phyloP scores from a whole-genome alignment of 768 basidiomycete species.

The Psilocybe subaeruginosa region DNA sequence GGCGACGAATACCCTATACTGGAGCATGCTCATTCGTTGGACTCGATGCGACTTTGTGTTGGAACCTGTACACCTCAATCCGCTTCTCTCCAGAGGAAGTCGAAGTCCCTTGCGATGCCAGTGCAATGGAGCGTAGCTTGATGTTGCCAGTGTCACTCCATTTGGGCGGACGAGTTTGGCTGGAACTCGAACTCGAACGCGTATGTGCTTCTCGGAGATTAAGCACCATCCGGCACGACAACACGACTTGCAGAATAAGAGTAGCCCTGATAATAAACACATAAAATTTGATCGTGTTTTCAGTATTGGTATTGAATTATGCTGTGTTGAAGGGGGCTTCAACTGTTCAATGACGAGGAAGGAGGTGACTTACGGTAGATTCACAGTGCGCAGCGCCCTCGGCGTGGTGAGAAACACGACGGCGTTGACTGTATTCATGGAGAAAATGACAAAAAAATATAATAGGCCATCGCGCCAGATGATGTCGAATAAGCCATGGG shows the following conservation, averaged over 20 bases:
- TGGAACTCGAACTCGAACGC: neutral
- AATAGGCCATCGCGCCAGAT: conserved; percentile 25
- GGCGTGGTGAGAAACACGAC: conserved; percentile 22
- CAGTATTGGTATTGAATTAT: no score
- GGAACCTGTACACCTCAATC: no score
- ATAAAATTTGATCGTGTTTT: neutral
- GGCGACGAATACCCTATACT: no score
- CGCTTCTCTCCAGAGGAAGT: neutral
- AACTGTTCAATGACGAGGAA: neutral
- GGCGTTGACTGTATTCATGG: conserved; percentile 26
- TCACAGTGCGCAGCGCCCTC: conserved; percentile 18
- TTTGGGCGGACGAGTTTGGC: neutral
- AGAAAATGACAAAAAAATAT: conserved; percentile 30
- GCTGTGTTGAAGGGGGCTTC: no score
- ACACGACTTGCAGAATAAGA: conserved; percentile 1
- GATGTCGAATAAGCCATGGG: conserved; percentile 8
- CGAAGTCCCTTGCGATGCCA: no score
- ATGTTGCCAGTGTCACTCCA: neutral
- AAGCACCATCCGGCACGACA: conserved; percentile 3
- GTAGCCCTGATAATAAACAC: neutral
- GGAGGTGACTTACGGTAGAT: conserved; percentile 22
- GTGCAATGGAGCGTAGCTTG: no score
- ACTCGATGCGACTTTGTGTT: no score
- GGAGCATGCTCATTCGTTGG: no score
- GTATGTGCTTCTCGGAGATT: neutral